These are phyloP conservation scores for Backusella sp. DNA, from an alignment of 192 early-diverging fungal species.

Conservation along the genomic window DNA sequence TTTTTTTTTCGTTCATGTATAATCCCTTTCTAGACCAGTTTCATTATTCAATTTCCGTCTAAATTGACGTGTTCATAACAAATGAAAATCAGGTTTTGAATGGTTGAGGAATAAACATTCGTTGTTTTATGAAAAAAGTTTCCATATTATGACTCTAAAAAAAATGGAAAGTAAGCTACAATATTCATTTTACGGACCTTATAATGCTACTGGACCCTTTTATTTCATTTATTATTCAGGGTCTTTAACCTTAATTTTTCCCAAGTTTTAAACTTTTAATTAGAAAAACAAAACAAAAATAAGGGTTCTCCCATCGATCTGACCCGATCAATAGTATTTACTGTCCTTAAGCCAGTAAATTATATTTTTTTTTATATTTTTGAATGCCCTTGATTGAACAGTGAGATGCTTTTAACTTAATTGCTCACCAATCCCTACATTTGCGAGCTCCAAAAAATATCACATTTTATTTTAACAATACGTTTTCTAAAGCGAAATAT, in stretches of 20 bases:
- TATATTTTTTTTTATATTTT: background rate
- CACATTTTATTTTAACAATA: background rate
- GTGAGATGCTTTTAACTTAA: background rate
- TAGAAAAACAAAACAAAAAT: background rate
- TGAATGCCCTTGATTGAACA: background rate
- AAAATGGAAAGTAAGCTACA: background rate
- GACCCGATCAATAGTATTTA: background rate
- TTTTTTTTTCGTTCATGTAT: background rate
- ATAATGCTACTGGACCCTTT: background rate
- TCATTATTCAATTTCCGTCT: constrained; percentile 3
- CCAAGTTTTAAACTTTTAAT: background rate
- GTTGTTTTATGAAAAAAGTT: background rate
- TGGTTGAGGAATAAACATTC: background rate
- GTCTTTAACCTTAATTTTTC: constrained; percentile 1
- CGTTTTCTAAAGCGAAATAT: background rate
- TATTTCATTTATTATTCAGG: background rate
- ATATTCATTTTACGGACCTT: background rate
- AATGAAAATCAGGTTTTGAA: background rate
- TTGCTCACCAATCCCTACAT: background rate
- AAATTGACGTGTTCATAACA: background rate
- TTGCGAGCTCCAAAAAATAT: background rate
- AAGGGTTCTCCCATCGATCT: background rate
- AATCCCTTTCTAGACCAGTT: background rate
- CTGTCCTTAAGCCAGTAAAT: background rate
- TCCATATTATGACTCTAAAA: background rate